Conservation (phyloP, 345 rosid genomes). For the Syzygium grande region DNA sequence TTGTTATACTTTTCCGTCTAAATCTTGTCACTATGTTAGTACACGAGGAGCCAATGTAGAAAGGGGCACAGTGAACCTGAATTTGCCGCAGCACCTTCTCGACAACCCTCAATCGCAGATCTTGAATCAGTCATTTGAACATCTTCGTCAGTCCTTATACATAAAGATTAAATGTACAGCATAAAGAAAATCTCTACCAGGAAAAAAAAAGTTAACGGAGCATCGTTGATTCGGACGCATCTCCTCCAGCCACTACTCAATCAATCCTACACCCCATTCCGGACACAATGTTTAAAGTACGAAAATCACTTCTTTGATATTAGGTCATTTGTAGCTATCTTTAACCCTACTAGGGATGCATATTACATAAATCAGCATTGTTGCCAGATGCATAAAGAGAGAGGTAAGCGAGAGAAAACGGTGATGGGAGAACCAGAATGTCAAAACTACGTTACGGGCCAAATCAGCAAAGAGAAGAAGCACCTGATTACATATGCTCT, state of each 20-base stretch:
- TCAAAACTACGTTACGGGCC: not conserved
- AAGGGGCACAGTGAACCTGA: constrained; percentile 23
- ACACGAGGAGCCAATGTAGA: not conserved
- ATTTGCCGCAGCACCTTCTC: constrained; percentile 22
- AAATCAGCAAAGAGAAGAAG: not conserved
- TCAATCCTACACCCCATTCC: not conserved
- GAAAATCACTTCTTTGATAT: not conserved
- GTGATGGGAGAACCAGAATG: not conserved
- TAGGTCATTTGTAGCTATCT: not conserved
- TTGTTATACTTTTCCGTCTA: not conserved
- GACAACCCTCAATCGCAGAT: constrained; percentile 18
- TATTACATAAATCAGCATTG: not conserved
- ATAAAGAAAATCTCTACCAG: not conserved
- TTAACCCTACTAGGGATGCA: not conserved
- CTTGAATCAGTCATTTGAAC: constrained; percentile 24
- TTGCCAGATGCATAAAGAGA: not conserved
- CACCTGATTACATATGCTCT: not conserved
- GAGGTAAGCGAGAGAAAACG: not conserved
- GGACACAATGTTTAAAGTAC: not conserved
- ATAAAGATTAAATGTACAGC: not conserved
- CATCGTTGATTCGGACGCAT: not conserved
- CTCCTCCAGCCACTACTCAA: not conserved
- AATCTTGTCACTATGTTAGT: not conserved
- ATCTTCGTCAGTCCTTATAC: constrained; percentile 18
- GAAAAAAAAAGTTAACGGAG: not conserved